Evolutionary conservation across 176 grass and related monocot genomes (phyloP), one percentile per base, ranked within the genome.

Genomic region (Musa acuminata): DNA sequence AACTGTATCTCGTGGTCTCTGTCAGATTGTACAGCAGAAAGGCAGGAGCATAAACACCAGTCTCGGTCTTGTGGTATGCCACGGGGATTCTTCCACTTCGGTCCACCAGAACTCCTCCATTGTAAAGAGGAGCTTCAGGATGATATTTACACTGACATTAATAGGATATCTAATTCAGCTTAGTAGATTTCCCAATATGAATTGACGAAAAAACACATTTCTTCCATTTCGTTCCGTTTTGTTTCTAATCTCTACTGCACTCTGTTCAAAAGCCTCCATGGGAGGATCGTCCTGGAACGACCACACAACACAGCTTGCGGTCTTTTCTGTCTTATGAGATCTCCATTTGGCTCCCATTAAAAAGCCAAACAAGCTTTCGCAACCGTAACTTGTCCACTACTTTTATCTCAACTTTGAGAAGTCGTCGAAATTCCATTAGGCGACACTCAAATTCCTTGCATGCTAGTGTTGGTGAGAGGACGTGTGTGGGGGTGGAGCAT

Each of bases 1-100:
- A 96, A 78, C 87, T 96, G 79, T 96, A 96, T 17, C 74, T 71
- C 5, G 83, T 88, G 35, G 72, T 82, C 0, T 66, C 85, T 1
- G 93, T 88, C 55, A 92, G 80, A 62, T 96, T 96, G 77, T 81
- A 82, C 13, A 96, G 83, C 26, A 96, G 69, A 86, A 96, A 92
- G 17, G 89, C 90, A 21, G 89, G 89, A 20, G 87, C 82, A 69
- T 89, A 87, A 72, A 80, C 70, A 10, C 93, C 93, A 1, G 87
- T 74, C 49, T 90, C 89, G 27, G 86, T 83, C 55, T 87, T 94
- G 35, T 80, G 83, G 75, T 62, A 83, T 23, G 77, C 51, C 69
- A 88, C 35, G 16, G 87, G 86, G 58, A 65, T 74, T 55, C 72
- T 14, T 9, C 69, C 82, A 60, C 23, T 89, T 25, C 72, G 80